These are phyloP conservation scores for Paecilomyces sp. DNA, from an alignment of 2,329 filamentous ascomycete species.

Conservation along the genomic window DNA sequence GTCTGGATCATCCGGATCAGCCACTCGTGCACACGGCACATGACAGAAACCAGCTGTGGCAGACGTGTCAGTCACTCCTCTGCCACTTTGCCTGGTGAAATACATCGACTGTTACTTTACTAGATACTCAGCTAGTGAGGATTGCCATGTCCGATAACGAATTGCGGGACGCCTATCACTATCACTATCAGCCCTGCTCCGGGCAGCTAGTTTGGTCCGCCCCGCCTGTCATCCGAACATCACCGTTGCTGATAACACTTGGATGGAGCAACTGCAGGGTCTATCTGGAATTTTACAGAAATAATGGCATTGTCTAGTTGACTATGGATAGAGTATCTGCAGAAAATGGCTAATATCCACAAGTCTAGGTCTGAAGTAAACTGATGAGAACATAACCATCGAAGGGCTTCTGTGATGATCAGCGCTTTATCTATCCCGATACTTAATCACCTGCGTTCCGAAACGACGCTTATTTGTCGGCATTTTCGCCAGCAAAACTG, in stretches of 20 bases:
- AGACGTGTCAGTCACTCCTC: neutral
- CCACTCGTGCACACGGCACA: constrained; percentile 6
- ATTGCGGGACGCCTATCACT: constrained; percentile 3
- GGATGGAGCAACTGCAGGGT: neutral
- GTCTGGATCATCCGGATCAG: neutral
- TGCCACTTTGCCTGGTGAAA: neutral
- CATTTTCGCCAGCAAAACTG: neutral
- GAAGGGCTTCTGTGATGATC: neutral
- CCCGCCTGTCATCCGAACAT: neutral
- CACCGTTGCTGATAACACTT: neutral
- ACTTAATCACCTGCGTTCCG: neutral
- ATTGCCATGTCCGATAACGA: constrained; percentile 1
- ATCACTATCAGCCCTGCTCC: neutral
- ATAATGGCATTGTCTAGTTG: neutral
- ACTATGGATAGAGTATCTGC: neutral
- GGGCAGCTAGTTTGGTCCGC: neutral
- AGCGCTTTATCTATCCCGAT: neutral
- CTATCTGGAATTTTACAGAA: neutral
- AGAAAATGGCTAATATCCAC: neutral
- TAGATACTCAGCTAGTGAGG: neutral
- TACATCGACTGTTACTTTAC: neutral
- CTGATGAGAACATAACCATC: neutral
- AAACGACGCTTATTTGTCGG: neutral
- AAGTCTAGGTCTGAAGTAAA: neutral
- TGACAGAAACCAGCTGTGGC: constrained; percentile 1